Conservation (phyloP, 805 yeast species). For the Yamadazyma philogaea region DNA sequence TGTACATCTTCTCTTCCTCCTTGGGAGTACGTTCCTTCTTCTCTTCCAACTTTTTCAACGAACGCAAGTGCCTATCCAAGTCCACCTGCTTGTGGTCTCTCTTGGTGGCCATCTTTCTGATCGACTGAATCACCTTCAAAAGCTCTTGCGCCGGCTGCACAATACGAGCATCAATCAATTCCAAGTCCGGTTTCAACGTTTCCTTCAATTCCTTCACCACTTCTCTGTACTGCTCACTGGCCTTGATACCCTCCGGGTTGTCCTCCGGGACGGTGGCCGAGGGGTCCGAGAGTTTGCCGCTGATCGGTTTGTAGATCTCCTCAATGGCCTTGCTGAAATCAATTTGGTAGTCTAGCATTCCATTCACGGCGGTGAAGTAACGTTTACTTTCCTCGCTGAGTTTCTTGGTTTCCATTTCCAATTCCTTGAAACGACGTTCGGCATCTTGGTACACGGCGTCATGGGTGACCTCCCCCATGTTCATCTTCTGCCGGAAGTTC, state of each 20-base stretch:
- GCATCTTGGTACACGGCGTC: constrained; percentile 95
- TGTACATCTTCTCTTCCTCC: constrained; percentile 88
- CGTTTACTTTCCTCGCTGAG: constrained; percentile 86
- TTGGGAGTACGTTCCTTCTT: constrained; percentile 82
- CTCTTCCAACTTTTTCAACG: constrained; percentile 67
- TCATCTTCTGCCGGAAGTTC: constrained; percentile 80
- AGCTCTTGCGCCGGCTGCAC: constrained; percentile 91
- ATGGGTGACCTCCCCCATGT: constrained; percentile 62
- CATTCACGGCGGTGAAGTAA: constrained; percentile 87
- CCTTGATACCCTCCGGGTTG: constrained; percentile 94
- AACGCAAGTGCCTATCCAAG: constrained; percentile 77
- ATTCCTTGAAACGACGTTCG: constrained; percentile 90
- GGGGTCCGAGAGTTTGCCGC: constrained; percentile 90
- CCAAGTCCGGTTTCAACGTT: constrained; percentile 87
- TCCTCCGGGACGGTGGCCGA: constrained; percentile 84
- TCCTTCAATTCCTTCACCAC: constrained; percentile 84
- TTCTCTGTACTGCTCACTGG: constrained; percentile 86
- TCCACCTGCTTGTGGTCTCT: constrained; percentile 95
- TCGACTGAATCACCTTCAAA: constrained; percentile 72
- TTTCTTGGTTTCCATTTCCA: constrained; percentile 86
- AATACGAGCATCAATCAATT: constrained; percentile 84
- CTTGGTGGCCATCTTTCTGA: constrained; percentile 91
- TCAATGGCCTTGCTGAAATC: constrained; percentile 95
- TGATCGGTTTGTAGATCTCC: constrained; percentile 92
- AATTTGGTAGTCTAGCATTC: constrained; percentile 89